Evolutionary conservation across 805 yeast genomes (phyloP), one percentile per base, ranked within the genome.

Genomic region (Wickerhamiella shivajii): DNA sequence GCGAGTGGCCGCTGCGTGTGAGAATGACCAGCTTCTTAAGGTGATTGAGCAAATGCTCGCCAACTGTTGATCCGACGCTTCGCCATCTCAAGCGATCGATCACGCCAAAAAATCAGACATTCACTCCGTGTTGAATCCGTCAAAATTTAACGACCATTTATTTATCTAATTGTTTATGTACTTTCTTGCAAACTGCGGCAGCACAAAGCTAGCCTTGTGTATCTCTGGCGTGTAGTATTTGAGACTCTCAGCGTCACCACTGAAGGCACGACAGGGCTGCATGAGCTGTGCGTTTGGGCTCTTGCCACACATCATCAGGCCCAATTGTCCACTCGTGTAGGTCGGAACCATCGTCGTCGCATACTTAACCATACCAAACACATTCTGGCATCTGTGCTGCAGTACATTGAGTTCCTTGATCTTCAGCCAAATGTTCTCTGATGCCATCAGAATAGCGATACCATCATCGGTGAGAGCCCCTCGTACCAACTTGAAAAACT

Each of bases 1-100:
- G 57, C 64, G 99, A 41, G 96, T 90, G 0, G 92, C 94, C 20
- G 98, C 98, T 18, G 99, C 99, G 0, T 85, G 97, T 55, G 98
- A 90, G 50, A 90, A 90, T 49, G 93, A 79, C 37, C 98, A 90
- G 59, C 61, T 90, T 27, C 59, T 85, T 24, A 67, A 74, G 19
- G 99, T 90, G n/a, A 78, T 90, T 24, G 77, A 84, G 44, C 83
- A 77, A 42, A 90, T 90, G 99, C 64, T 90, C 38, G 66, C 78
- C 23, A 77, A 90, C 3, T 90, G 98, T 39, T 34, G 22, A 28
- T n/a, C 10, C 14, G 6, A 11, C 27, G 23, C 10, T 9, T 9
- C 11, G 9, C 23, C 11, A 9, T 21, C 10, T 21, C 9, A 9
- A 9, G 9, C 9, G 23, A 11, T 9, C 9, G 9, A 9, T 11